Evolutionary conservation across 1,284 basidiomycete species (phyloP), one percentile per base, ranked within the genome.

Genomic region (Puccinia triticina): DNA sequence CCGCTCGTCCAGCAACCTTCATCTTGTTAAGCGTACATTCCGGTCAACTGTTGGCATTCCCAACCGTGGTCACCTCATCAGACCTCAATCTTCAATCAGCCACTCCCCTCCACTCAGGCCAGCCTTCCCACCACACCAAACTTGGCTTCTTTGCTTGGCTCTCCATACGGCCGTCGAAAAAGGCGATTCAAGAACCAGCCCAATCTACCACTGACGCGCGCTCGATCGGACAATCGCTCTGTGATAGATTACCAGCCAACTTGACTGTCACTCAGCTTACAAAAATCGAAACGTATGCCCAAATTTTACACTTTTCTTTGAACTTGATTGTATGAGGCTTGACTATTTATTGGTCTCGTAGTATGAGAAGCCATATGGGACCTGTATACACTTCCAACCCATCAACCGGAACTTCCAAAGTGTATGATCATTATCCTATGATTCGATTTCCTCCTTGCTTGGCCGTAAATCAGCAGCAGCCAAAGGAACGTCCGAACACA

Each of bases 11-110:
- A 21, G 64, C 77, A 69, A 34, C 77, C 7, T 79, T 79, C 32
- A 43, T 79, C 29, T 34, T 79, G 32, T 57, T 79, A 53, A 79
- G 77, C 77, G 77, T 79, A 32, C 77, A 79, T 55, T 55, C 61
- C 34, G 77, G 77, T 29, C 77, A 79, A 59, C 37, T 79, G 40
- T 66, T 79, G 12, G 48, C 64, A 23, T 67, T 67, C 32, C 77
- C 77, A 37, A 79, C 77, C 2, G 64, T 79, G n/a, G 48, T 79
- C 34, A 66, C 66, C 32, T 55, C 77, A 23, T 53, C 40, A 23
- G 40, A 69, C 32, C 66, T 69, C 64, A 66, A 66, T 66, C 26
- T 66, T 66, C 34, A 37, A 37, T 66, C 55, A 43, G 12, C 40
- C 26, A 12, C 74, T 21, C 50, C 34, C 18, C 43, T 61, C 29